Base-by-base conservation (phyloP, 768 basidiomycete genomes). In the Leccinellum luteum region DNA sequence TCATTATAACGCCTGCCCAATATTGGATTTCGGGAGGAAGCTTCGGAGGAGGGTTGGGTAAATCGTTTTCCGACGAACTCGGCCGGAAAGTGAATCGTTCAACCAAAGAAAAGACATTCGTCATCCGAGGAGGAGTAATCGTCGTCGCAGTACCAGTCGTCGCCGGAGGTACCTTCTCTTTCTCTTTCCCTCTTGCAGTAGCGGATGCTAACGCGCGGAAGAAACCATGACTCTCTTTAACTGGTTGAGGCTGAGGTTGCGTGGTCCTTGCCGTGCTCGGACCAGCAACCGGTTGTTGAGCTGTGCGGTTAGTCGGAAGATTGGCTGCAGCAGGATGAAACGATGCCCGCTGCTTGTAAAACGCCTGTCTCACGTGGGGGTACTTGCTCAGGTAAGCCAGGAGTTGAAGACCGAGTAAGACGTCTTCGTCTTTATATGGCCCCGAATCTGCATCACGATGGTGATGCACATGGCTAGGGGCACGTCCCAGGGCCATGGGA, bases 1-100 rank as follows among this genome's bases (percentile, higher is more conserved):
- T 83, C 97, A 98, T 99, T 67, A 98, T 97, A n/a, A 98, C 96
- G 3, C 94, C 94, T 0, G 96, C 97, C 97, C 97, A 98, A 66
- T 98, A 97, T 73, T 97, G 93, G 23, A 99, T 96, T 71, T 98
- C 96, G 10, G 81, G 78, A 0, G 94, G 93, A 7, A 94, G 75
- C 49, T 85, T 79, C 3, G 89, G 87, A 5, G 84, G 86, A 0
- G 86, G 84, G 54, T 84, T 85, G 6, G 83, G 83, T 53, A 87
- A 75, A 60, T 87, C 85, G 19, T 81, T 82, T 67, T 95, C 94
- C 1, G 85, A 83, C 10, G 90, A 85, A 52, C 90, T 90, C 0
- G 95, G 93, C 52, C 94, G 85, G 79, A 94, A 97, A 0, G 96
- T 99, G 75, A 97, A 99, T 31, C 94, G 78, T 70, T 99, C 96